Conservation (phyloP, 2,329 filamentous ascomycete genomes). For the Botryotinia calthae region DNA sequence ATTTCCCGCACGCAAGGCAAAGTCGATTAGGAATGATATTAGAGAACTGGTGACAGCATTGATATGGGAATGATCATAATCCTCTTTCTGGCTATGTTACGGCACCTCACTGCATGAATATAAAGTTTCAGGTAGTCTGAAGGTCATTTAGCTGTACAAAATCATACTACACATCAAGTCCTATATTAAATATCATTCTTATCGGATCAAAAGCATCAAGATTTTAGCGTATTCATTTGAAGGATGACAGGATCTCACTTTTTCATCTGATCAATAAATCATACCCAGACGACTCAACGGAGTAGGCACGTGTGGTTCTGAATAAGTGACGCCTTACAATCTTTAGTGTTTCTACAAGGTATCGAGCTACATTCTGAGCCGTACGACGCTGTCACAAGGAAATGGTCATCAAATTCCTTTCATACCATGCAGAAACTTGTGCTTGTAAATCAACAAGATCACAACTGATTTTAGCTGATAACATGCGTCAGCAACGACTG, state of each 20-base stretch:
- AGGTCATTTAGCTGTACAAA: slow-evolving; percentile 38
- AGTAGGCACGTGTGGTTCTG: neutral
- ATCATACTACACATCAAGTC: slow-evolving; percentile 34
- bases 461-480: neutral
- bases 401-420: neutral
- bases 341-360: neutral
- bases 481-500: neutral
- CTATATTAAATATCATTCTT: slow-evolving; percentile 10
- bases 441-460: neutral
- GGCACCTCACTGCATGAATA: slow-evolving; percentile 29
- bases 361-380: neutral
- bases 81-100: slow-evolving; percentile 24
- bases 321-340: neutral
- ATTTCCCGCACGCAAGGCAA: slow-evolving; percentile 15
- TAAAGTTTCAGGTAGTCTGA: slow-evolving; percentile 35
- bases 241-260: neutral
- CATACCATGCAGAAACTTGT: neutral
- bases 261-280: neutral
- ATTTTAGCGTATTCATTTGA: neutral
- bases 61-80: slow-evolving; percentile 27
- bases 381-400: neutral
- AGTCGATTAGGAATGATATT: slow-evolving; percentile 20
- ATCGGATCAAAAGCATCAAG: neutral
- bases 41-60: slow-evolving; percentile 24
- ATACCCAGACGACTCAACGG: neutral